A percentile compares a stretch with the other conserved stretches of the same genome.
phyloP scores from a whole-genome alignment of 441 rosid species.

The Melastoma candidum region DNA sequence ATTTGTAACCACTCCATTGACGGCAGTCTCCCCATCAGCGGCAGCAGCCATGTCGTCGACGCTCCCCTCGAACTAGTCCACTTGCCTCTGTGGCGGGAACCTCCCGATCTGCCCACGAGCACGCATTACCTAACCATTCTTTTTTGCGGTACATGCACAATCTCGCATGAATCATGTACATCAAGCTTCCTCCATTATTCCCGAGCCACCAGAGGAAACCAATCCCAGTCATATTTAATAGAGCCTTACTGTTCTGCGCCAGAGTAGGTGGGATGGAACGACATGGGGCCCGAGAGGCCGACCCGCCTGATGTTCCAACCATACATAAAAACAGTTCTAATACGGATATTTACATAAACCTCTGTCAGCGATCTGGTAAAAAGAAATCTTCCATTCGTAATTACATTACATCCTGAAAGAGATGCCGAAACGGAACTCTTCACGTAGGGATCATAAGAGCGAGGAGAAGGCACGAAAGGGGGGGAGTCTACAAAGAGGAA shows the following conservation, averaged over 20 bases:
- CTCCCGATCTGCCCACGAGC: too few relatives aligned
- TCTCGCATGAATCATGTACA: slow-evolving; percentile 28
- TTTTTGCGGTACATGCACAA: neutral
- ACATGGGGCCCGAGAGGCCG: slow-evolving; percentile 41
- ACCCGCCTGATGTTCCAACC: slow-evolving; percentile 18
- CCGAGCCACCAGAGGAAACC: slow-evolving; percentile 59
- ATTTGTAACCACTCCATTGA: too few relatives aligned
- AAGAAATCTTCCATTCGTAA: neutral
- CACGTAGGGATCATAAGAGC: slow-evolving; percentile 4
- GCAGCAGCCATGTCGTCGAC: neutral
- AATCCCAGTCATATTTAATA: slow-evolving; percentile 30
- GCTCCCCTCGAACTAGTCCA: too few relatives aligned
- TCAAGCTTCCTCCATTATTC: slow-evolving; percentile 47
- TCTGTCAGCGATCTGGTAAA: neutral
- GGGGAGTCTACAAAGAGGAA: slow-evolving; percentile 51
- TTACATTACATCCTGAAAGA: slow-evolving; percentile 30
- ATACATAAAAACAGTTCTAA: neutral
- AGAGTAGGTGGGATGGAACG: slow-evolving; percentile 44
- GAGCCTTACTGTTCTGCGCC: slow-evolving; percentile 30
- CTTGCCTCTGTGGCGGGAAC: too few relatives aligned
- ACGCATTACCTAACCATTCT: neutral
- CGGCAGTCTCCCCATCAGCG: too few relatives aligned
- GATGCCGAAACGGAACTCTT: slow-evolving; percentile 20
- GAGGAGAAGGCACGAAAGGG: slow-evolving; percentile 42
- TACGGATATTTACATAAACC: neutral